phyloP scores from a whole-genome alignment of 345 rosid genomes.

The Lenwebbia sp. region DNA sequence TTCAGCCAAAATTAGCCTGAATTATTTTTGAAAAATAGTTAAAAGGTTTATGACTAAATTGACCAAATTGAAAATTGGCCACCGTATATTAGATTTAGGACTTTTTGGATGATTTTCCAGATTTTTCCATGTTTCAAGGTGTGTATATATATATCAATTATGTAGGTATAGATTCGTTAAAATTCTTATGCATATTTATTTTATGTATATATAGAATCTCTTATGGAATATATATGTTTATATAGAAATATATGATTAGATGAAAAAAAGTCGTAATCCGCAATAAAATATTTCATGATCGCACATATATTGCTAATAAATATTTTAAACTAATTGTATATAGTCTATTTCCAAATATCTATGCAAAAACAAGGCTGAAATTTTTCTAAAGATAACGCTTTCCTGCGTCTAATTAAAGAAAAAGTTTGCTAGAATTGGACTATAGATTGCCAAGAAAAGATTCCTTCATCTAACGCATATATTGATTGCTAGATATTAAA shows the following conservation, averaged over 20 bases:
- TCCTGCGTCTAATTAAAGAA: not conserved
- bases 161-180: not conserved
- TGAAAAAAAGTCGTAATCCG: not conserved
- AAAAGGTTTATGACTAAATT: not conserved
- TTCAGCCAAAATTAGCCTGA: rapidly evolving
- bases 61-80: rapidly evolving
- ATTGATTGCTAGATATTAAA: not conserved
- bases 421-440: not conserved
- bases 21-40: rapidly evolving
- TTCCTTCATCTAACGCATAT: not conserved
- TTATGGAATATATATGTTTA: not conserved
- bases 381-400: not conserved
- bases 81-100: rapidly evolving
- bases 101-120: rapidly evolving
- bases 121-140: rapidly evolving
- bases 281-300: not conserved
- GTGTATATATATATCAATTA: not conserved
- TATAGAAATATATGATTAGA: not conserved
- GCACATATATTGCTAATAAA: not conserved
- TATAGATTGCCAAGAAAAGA: not conserved
- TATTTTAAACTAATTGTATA: not conserved
- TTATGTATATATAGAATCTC: not conserved
- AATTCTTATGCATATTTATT: not conserved
- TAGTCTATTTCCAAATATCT: not conserved
- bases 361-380: not conserved